phyloP scores from a whole-genome alignment of 176 grass and related monocot genomes.

The Triticum urartu region DNA sequence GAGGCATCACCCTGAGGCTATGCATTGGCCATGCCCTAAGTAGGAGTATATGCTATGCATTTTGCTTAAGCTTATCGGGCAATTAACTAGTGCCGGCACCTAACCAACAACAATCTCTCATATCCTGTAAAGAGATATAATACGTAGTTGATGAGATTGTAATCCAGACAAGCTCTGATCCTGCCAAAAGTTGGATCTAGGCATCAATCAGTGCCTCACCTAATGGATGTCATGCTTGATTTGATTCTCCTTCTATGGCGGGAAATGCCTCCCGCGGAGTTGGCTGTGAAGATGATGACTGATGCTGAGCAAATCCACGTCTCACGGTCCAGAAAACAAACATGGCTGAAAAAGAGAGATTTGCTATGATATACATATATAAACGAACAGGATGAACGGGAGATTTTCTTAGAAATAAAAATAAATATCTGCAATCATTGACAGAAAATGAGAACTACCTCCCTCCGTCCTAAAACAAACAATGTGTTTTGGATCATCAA shows the following conservation, averaged over 20 bases:
- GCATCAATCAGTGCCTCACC: constrained; percentile 11
- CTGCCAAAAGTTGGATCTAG: constrained; percentile 7
- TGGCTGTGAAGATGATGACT: constrained; percentile 11
- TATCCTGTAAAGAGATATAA: constrained; percentile 31
- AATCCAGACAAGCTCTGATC: constrained; percentile 19
- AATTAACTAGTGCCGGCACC: background rate
- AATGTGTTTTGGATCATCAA: background rate
- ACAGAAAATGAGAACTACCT: background rate
- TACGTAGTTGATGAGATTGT: constrained; percentile 36
- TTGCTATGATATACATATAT: background rate
- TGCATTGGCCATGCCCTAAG: no score
- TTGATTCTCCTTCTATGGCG: constrained; percentile 33
- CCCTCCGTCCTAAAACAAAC: background rate
- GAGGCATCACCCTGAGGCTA: no score
- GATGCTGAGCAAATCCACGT: constrained; percentile 43
- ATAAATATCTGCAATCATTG: background rate
- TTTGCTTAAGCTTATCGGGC: background rate
- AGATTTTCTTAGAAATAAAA: background rate
- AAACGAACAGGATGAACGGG: background rate
- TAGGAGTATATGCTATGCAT: background rate
- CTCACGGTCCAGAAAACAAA: background rate
- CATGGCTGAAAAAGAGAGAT: background rate
- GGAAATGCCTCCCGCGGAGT: background rate
- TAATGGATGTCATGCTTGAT: constrained; percentile 45
- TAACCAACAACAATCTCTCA: constrained; percentile 23